Conservation (phyloP, 768 basidiomycete genomes). For the Boletus coccyginus region DNA sequence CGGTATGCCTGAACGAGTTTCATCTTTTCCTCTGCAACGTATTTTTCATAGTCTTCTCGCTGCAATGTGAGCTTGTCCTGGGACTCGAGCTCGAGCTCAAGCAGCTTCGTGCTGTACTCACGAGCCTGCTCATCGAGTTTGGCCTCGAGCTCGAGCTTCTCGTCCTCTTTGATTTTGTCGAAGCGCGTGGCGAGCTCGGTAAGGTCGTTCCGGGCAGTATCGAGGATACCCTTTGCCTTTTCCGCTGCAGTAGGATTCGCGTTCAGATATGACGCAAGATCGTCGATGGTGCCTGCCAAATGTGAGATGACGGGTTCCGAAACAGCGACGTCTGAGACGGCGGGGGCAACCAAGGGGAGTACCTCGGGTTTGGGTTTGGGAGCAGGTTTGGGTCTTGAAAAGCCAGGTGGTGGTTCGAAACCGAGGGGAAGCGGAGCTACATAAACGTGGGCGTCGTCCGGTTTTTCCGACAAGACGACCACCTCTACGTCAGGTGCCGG, state of each 20-base stretch:
- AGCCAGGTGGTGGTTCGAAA: conserved; percentile 92
- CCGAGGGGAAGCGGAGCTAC: conserved; percentile 81
- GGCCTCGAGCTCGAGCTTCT: conserved; percentile 61
- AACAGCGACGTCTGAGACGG: conserved; percentile 62
- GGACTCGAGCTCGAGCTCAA: conserved; percentile 81
- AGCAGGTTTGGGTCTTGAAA: conserved; percentile 55
- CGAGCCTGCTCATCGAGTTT: conserved; percentile 77
- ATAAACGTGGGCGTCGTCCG: conserved; percentile 44
- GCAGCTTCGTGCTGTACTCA: conserved; percentile 77
- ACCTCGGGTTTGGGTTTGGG: conserved; percentile 36
- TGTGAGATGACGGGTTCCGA: conserved; percentile 94
- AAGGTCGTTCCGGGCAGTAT: conserved; percentile 78
- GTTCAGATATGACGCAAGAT: conserved; percentile 80
- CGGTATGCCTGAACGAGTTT: conserved; percentile 76
- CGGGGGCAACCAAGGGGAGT: conserved; percentile 81
- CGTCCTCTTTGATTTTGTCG: conserved; percentile 76
- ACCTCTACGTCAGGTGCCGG: conserved; percentile 25
- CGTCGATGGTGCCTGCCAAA: conserved; percentile 90
- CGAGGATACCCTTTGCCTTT: conserved; percentile 72
- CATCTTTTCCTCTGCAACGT: conserved; percentile 74
- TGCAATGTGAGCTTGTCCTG: conserved; percentile 84
- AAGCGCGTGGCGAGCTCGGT: conserved; percentile 74
- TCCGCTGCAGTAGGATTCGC: conserved; percentile 64
- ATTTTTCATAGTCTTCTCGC: conserved; percentile 80
- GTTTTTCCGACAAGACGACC: conserved; percentile 22